phyloP scores from a whole-genome alignment of 108 stramenopile species.

The Nitzschia sp. region DNA sequence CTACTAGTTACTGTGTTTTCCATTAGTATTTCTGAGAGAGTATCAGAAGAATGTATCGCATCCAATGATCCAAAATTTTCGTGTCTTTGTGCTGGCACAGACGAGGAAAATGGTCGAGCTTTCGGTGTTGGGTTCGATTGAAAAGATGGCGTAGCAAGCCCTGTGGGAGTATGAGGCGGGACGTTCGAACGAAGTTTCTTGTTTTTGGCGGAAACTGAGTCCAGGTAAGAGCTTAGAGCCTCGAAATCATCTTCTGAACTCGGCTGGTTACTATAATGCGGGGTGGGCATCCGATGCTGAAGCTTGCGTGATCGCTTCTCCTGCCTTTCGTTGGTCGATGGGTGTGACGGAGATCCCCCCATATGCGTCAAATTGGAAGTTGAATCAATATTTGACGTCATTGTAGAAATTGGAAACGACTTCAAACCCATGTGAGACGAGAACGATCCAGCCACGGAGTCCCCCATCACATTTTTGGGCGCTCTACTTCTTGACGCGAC shows the following conservation, averaged over 20 bases:
- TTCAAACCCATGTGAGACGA: background rate
- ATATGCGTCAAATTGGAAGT: constrained; percentile 2
- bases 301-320: background rate
- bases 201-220: background rate
- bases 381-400: background rate
- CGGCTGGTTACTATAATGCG: background rate
- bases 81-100: no score
- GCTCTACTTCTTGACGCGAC: background rate
- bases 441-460: no score
- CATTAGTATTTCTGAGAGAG: constrained; percentile 5
- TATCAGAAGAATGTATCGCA: background rate
- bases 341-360: background rate
- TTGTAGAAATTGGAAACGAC: constrained; percentile 1
- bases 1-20: constrained; percentile 14
- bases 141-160: background rate
- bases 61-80: no score
- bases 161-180: constrained; percentile 13
- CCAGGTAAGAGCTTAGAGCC: background rate
- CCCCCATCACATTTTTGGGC: no score
- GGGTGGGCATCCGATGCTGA: background rate
- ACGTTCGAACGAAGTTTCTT: background rate
- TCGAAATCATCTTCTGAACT: background rate
- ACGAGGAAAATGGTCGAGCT: no score
- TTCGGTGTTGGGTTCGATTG: background rate
- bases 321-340: background rate